Evolutionary conservation across 1,284 basidiomycete genomes (phyloP), one percentile per base, ranked within the genome.

Genomic region (Malassezia restricta): DNA sequence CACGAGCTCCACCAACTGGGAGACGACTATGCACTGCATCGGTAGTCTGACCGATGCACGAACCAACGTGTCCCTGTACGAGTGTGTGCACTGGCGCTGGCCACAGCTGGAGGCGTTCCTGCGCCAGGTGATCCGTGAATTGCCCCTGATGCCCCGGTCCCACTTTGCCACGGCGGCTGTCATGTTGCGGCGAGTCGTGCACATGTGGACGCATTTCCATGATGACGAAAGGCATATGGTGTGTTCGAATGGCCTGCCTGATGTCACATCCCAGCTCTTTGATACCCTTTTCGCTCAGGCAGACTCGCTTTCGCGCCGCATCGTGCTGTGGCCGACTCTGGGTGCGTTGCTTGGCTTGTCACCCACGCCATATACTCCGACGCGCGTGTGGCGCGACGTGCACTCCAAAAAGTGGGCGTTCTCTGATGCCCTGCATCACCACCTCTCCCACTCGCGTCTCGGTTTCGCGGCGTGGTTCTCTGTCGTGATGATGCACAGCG

Each of bases 321-420:
- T 14, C 20, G 12, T 45, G n/a, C 14, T 51, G 12, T 51, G 49
- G 49, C 49, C 49, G 30, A 46, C 43, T 14, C 43, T 51, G 20
- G 43, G 29, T 14, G 43, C 37, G 20, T 39, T 51, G n/a, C 20
- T 44, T 6, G 29, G 28, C 37, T 24, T 47, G 12, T 24, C 44
- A 15, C 44, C 44, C 6, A 7, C 12, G 14, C 17, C 32, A 2
- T 35, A 38, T 27, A 29, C 33, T 14, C 33, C 40, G 3, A 20
- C 35, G 29, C 49, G 49, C n/a, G 27, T 31, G 6, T 42, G 49
- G 29, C 49, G 41, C 37, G 49, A 45, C 11, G 28, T 35, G 5
- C 37, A 15, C 12, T 27, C 43, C n/a, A 40, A 51, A 15, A 40
- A 27, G 17, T 17, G 28, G 9, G 9, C 29, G 43, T 28, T 32